These are phyloP conservation scores for Termitomyces sp. DNA, from an alignment of 768 basidiomycete species.

Conservation along the genomic window DNA sequence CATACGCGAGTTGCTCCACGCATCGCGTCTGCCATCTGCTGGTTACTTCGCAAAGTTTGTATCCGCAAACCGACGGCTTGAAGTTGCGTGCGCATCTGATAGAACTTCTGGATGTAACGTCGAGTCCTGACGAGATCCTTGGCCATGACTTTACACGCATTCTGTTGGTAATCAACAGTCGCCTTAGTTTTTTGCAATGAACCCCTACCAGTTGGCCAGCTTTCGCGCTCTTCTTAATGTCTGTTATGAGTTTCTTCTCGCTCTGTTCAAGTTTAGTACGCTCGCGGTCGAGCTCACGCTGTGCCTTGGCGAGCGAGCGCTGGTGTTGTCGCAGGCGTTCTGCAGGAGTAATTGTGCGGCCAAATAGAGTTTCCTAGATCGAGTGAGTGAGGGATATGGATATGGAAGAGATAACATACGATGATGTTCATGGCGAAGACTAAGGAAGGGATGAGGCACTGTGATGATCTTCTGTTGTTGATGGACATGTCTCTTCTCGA, in stretches of 20 bases:
- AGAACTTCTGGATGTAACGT: slow-evolving; percentile 95
- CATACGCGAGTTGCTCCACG: slow-evolving; percentile 91
- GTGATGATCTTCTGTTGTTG: slow-evolving; percentile 2
- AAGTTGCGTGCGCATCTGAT: slow-evolving; percentile 97
- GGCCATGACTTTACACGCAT: slow-evolving; percentile 98
- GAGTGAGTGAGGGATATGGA: slow-evolving; percentile 4
- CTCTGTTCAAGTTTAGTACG: slow-evolving; percentile 88
- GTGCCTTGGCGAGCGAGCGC: slow-evolving; percentile 91
- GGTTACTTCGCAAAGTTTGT: slow-evolving; percentile 94
- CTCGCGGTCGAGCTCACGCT: slow-evolving; percentile 96
- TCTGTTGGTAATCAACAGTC: slow-evolving; percentile 43
- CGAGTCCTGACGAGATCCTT: slow-evolving; percentile 97
- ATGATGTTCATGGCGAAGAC: slow-evolving; percentile 68
- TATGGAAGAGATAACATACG: slow-evolving; percentile 31
- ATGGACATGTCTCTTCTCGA: slow-evolving; percentile 31
- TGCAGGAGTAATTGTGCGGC: slow-evolving; percentile 90
- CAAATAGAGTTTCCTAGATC: slow-evolving; percentile 87
- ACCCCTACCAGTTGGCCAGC: slow-evolving; percentile 81
- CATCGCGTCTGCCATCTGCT: slow-evolving; percentile 99
- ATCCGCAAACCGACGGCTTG: slow-evolving; percentile 94
- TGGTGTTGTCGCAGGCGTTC: slow-evolving; percentile 97
- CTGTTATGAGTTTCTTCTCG: slow-evolving; percentile 93
- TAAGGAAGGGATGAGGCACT: slow-evolving; percentile 5
- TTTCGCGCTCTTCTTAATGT: slow-evolving; percentile 97
- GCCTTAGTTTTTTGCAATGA: slow-evolving; percentile 2